Base-by-base conservation (phyloP, 2,329 filamentous ascomycete genomes). In the Colletotrichum sansevieriae region DNA sequence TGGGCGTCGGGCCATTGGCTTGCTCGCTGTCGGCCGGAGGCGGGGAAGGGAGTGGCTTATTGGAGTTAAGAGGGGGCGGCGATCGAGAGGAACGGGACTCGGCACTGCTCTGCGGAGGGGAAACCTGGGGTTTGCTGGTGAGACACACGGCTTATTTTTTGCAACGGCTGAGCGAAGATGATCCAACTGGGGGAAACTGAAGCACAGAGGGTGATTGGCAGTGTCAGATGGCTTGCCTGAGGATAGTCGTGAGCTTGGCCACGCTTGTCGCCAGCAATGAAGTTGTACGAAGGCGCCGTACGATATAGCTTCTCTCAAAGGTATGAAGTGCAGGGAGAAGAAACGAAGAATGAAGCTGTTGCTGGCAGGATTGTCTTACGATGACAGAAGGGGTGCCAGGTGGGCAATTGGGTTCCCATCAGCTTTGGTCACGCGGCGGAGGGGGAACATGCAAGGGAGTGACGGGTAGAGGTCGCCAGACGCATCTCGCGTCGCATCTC, bases 21-120 rank as follows among this genome's bases (percentile, higher is more conserved):
- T 80, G 76, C 70, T 84, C 81, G 72, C 78, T 78, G 64, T 79
- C 80, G 18, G 77, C 78, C 46, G 80, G 77, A 70, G 87, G 86
- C 60, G 86, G 84, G 52, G 83, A 85, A 46, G 87, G 87, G 58
- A 89, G 79, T 54, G 87, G 86, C 77, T 89, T 89, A 76, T 88
- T 87, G 65, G 82, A 78, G 73, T 87, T 82, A 72, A 81, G 73
- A 58, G 80, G 78, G 56, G 80, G 80, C 68, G 70, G 61, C 68
- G 64, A 57, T 57, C 63, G 63, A 56, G 55, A 58, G 51, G 70
- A 69, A 60, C 66, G 63, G 66, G 66, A 69, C n/a, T 69, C 66
- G 66, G 62, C 63, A 65, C 66, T 69, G 66, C 66, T 69, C 44
- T 69, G 66, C 62, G 66, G 66, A 65, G 66, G 66, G 49, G 66